These are phyloP conservation scores for Daldinia decipiens DNA, from an alignment of 495 filamentous ascomycete species.

Conservation along the genomic window DNA sequence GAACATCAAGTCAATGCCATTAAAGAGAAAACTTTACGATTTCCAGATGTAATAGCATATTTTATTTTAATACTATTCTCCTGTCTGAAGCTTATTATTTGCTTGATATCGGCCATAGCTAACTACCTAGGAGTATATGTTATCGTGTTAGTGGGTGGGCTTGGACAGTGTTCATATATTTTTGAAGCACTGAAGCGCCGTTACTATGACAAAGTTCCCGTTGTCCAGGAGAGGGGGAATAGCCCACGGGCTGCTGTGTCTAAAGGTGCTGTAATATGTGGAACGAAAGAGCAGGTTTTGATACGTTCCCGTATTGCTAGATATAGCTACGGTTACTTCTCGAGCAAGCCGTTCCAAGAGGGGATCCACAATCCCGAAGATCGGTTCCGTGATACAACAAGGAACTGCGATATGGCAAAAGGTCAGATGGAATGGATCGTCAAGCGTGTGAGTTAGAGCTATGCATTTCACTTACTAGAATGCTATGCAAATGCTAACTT, in stretches of 20 bases:
- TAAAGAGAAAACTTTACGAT: neutral
- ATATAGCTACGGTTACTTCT: neutral
- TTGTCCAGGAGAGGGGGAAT: neutral
- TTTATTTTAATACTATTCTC: too few relatives aligned
- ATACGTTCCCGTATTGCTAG: neutral
- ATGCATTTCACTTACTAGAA: too few relatives aligned
- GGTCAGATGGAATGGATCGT: slow-evolving; percentile 4
- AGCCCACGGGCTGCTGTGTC: neutral
- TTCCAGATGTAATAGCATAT: neutral
- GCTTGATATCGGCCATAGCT: too few relatives aligned
- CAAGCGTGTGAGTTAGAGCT: neutral
- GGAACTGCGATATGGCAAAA: neutral
- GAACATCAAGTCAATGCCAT: neutral
- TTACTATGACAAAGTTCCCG: neutral
- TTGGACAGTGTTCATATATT: neutral
- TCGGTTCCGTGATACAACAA: neutral
- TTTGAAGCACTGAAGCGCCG: neutral
- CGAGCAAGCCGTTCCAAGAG: neutral
- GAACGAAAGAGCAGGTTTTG: neutral
- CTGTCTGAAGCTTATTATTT: too few relatives aligned
- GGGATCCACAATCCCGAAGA: neutral
- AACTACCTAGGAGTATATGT: neutral
- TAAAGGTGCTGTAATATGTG: neutral
- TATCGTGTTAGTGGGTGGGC: neutral
- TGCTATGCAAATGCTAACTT: too few relatives aligned